Evolutionary conservation across 1,139 yeast genomes (phyloP), one percentile per base, ranked within the genome.

Genomic region (Taiozyma onychis): DNA sequence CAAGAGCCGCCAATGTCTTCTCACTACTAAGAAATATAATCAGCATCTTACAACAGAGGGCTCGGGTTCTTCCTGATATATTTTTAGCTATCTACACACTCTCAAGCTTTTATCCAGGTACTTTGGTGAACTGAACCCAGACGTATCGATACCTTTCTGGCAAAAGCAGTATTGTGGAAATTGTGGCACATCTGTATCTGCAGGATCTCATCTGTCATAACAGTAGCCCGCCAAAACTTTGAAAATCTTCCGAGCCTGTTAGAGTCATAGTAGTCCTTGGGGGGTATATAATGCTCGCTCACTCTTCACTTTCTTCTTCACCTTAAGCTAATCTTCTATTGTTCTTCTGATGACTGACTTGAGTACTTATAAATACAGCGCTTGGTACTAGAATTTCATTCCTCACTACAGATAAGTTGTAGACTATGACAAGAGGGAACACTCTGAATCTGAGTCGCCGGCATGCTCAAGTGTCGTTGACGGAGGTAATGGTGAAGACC

Each of bases 341-440:
- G n/a, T 30, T 13, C n/a, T 6, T 8, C 11, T 13, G 3, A 16
- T 35, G 22, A 4, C 11, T 35, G 39, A 35, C 10, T 10, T 35
- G 10, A 16, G 39, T 35, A 16, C 22, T 35, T 35, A 35, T 21
- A 39, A 35, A 6, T 42, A 46, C 35, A 30, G 35, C 35, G 44
- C 45, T 11, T 46, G 44, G 45, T 41, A 41, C 24, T 46, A 43
- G 48, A 46, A 22, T 7, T 37, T 11, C 21, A 44, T 44, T 11
- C 46, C 46, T 9, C 46, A 44, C 18, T 14, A 44, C 13, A 32
- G 37, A 42, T 39, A 42, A 2, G 27, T 28, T 28, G 44, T 28
- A 42, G 44, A 42, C 16, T n/a, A 27, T 10, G 35, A 27, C 27
- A 37, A 42, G 24, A 28, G 28, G n/a, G 21, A 7, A 3, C 13